Conservation (phyloP, 148 eudicot species). For the Heliamphora exappendiculata region DNA sequence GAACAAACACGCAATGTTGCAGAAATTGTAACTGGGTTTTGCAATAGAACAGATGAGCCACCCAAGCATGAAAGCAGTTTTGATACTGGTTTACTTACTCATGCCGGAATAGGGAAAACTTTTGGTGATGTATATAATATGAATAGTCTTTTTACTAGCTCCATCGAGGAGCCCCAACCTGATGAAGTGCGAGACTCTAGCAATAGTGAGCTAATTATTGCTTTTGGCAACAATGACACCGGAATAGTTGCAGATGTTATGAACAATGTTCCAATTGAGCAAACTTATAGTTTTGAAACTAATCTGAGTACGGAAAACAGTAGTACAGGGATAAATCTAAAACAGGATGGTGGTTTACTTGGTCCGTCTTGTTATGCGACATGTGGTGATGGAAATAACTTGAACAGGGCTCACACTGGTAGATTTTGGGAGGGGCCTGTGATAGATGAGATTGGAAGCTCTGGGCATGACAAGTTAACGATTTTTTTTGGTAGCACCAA, state of each 20-base stretch:
- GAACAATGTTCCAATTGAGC: slow-evolving; percentile 37
- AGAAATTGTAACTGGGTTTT: slow-evolving; percentile 28
- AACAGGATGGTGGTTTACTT: slow-evolving; percentile 42
- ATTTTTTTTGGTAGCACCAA: slow-evolving; percentile 52
- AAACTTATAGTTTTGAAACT: slow-evolving; percentile 36
- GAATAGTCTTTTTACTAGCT: slow-evolving; percentile 25
- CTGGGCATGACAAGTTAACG: slow-evolving; percentile 52
- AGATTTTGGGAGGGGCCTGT: slow-evolving; percentile 47
- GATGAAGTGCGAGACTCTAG: slow-evolving; percentile 29
- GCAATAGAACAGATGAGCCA: slow-evolving; percentile 28
- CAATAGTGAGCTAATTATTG: slow-evolving; percentile 38
- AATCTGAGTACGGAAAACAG: slow-evolving; percentile 31
- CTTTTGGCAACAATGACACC: slow-evolving; percentile 36
- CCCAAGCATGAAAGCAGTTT: slow-evolving; percentile 30
- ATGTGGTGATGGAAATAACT: slow-evolving; percentile 34
- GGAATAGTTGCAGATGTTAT: slow-evolving; percentile 33
- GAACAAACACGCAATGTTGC: slow-evolving; percentile 29
- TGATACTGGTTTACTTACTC: slow-evolving; percentile 30
- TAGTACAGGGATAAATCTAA: slow-evolving; percentile 32
- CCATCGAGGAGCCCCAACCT: slow-evolving; percentile 37
- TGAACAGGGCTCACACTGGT: slow-evolving; percentile 37
- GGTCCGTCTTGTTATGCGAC: slow-evolving; percentile 44
- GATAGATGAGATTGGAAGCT: slow-evolving; percentile 31
- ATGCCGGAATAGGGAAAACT: slow-evolving; percentile 29
- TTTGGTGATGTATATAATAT: slow-evolving; percentile 27